Percentiles rank a stretch among this genome's conserved stretches.
phyloP scores from a whole-genome alignment of 192 early-diverging fungal species.

The Dissophora globulifera region DNA sequence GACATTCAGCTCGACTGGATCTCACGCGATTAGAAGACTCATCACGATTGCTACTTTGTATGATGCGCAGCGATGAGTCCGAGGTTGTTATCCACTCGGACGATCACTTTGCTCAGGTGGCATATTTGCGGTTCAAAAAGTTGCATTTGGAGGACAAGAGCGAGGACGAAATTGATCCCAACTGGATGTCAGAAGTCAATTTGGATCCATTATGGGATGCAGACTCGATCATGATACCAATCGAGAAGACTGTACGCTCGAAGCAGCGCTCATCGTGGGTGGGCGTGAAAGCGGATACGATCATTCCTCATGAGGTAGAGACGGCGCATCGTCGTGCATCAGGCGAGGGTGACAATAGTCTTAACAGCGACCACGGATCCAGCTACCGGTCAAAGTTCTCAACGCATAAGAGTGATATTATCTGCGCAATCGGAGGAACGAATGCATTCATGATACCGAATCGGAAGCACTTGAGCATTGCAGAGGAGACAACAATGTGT shows the following conservation, averaged over 20 bases:
- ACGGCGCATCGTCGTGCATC: too few relatives aligned
- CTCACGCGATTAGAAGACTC: neutral
- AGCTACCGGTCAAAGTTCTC: constrained; percentile 4
- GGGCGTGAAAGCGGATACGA: too few relatives aligned
- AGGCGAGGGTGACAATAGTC: too few relatives aligned
- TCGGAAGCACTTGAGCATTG: constrained; percentile 32
- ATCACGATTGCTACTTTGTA: neutral
- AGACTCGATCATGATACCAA: constrained; percentile 19
- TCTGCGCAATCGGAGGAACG: constrained; percentile 55
- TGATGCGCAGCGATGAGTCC: constrained; percentile 72
- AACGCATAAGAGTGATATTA: constrained; percentile 12
- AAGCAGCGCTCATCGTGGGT: too few relatives aligned
- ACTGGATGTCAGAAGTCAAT: constrained; percentile 40
- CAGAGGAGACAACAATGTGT: constrained; percentile 60
- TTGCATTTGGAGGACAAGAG: constrained; percentile 76
- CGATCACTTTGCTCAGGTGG: constrained; percentile 84
- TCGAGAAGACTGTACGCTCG: constrained; percentile 20
- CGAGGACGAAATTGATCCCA: constrained; percentile 37
- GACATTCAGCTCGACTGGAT: too few relatives aligned
- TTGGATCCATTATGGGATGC: constrained; percentile 37
- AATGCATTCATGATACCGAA: constrained; percentile 51
- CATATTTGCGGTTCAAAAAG: constrained; percentile 79
- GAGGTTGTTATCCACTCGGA: constrained; percentile 83
- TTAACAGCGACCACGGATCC: neutral
- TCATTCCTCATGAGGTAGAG: too few relatives aligned